Base-by-base conservation (phyloP, 2,329 filamentous ascomycete genomes). In the Aureobasidium pullulans region DNA sequence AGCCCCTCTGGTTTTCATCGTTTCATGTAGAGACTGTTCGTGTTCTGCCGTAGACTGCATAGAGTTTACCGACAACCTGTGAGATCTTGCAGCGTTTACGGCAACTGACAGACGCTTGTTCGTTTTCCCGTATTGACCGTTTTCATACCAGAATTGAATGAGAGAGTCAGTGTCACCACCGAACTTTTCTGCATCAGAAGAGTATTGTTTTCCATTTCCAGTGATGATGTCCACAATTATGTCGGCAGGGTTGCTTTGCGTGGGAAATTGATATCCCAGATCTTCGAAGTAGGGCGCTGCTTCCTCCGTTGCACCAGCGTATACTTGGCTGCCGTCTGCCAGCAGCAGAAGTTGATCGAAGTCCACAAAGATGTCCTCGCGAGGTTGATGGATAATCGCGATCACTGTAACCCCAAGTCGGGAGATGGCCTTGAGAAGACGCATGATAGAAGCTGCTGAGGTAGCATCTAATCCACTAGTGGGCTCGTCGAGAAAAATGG, bases 171-270 rank as follows among this genome's bases (percentile, higher is more conserved):
- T 73, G 40, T 81, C 76, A 4, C 77, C 78, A 0, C 65, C 66
- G 3, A 61, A 64, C 62, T 81, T 63, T 1, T 59, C 48, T 7
- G 46, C 46, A 10, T 62, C 61, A 5, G 62, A 44, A 8, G 63
- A 80, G 69, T 84, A 83, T 11, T 72, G 66, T 13, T 75, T 71
- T 0, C 81, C 81, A 62, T 83, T 80, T 3, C 82, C 82, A 0
- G 81, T 81, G 64, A 84, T 79, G 63, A 85, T 84, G 57, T 85
- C 82, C n/a, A 82, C 82, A 28, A 85, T 75, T 1, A 81, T 73
- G 62, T 85, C 83, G 8, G 79, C 82, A 6, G 76, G 77, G 63
- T 85, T 85, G 46, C 73, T 74, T 60, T 79, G 73, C 15, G 68
- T 57, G 1, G 71, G 68, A 53, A 85, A 82, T 0, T 68, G 64